Conservation (phyloP, 202 grass and related monocot genomes). For the Schoenoplectus tabernaemontani region DNA sequence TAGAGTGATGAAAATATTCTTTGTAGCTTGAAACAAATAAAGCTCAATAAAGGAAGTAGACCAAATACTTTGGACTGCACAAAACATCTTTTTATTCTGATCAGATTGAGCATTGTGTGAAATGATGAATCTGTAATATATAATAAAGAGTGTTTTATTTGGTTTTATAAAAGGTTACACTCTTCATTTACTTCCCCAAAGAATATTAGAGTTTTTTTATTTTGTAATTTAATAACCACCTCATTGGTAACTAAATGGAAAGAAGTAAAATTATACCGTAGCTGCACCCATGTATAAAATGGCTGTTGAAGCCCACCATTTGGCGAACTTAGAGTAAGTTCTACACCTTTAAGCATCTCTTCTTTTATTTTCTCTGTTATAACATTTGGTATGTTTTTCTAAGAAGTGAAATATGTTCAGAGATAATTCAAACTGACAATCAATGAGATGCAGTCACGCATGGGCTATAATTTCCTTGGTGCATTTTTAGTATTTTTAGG, state of each 20-base stretch:
- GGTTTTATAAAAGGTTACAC: neutral
- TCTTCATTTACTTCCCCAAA: neutral
- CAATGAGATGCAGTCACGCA: too few species aligned
- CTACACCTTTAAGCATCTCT: constrained; percentile 83
- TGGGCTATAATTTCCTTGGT: too few species aligned
- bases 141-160: neutral
- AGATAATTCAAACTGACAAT: neutral
- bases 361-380: constrained; percentile 68
- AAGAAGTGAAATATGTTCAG: neutral
- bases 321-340: constrained; percentile 62
- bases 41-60: too few species aligned
- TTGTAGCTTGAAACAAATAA: too few species aligned
- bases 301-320: constrained; percentile 63
- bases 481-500: too few species aligned
- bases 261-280: constrained; percentile 43
- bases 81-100: too few species aligned
- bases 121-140: neutral
- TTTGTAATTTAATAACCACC: neutral
- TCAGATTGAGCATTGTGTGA: neutral
- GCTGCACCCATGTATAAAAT: constrained; percentile 78
- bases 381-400: constrained; percentile 84
- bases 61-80: too few species aligned
- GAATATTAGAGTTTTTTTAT: neutral
- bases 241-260: neutral
- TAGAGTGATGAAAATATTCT: too few species aligned